Evolutionary conservation across 1,284 basidiomycete genomes (phyloP), one percentile per base, ranked within the genome.

Genomic region (Moesziomyces sp.): DNA sequence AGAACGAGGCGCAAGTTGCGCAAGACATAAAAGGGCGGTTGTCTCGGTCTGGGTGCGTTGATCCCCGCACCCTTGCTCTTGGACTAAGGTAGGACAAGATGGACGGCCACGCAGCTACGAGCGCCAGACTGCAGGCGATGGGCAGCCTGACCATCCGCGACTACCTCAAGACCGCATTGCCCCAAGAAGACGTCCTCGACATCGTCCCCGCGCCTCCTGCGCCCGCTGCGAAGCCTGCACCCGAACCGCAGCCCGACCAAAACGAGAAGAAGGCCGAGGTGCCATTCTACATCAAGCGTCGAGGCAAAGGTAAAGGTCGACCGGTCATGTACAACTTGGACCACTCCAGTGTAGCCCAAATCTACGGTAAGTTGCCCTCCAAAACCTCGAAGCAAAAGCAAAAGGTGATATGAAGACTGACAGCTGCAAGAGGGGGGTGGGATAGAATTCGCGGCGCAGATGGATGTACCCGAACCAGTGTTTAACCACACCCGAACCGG

Each of bases 201-300:
- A 42, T 14, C 30, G 21, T 21, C 0, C 30, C 44, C 7, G 24
- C 49, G 3, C 19, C 35, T 33, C 11, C 10, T 11, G 4, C 30
- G 3, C 10, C 30, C 11, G 5, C 30, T 11, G 30, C 30, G 8
- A 19, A 33, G 28, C 24, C 19, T 5, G 5, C 48, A 35, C 9
- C 26, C 1, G 3, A 10, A 14, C 18, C 26, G 30, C 13, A 40
- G 30, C 48, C 35, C 19, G 5, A 21, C 5, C 38, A 14, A 23
- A 10, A 42, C 16, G 9, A 38, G 6, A 21, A 26, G 19, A 18
- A 9, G n/a, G 14, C 44, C 11, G 33, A 58, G 5, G 50, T 47
- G n/a, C 61, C 58, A 4, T 51, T 69, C 19, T 74, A 74, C 58
- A 45, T 54, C 45, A 74, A 74, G 45, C 11, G 50, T 5, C 60